Base-by-base conservation (phyloP, 306 rosid species). In the Prunus persica region DNA sequence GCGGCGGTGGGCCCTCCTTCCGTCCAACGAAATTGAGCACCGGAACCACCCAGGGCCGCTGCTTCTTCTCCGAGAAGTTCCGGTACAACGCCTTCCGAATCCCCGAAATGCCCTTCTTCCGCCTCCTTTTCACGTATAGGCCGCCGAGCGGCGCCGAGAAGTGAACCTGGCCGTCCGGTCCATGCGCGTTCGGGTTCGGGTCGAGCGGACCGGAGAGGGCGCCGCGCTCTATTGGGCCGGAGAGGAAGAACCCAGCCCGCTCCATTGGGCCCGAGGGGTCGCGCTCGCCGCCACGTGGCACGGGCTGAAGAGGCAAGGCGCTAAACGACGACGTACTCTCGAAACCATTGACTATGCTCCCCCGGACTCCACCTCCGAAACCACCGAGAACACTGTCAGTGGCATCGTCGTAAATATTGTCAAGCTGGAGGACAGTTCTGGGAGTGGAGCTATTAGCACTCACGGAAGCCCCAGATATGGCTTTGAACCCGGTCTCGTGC, bases 381-480 rank as follows among this genome's bases (percentile, higher is more conserved):
- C 82, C 86, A 22, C 82, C 85, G 38, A 55, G 47, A 1, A 74
- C 69, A 82, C 25, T 45, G 47, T 84, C 97, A 72, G 85, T 73
- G 58, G 87, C 80, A 57, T 85, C 92, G 71, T 84, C 92, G 76
- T 77, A 68, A 68, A 74, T 80, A 64, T 79, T 65, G 46, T 90
- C 96, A 0, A 89, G 77, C 84, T 88, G 91, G 73, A 90, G 85
- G 65, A 95, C 98, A 34, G 98, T 82, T 46, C 90, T 85, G 27
- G 96, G 95, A 67, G 87, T 87, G 11, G 93, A 88, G 76, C 91
- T 90, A 74, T 95, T 95, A 20, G 98, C 98, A 28, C 98, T 95
- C 5, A 92, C 96, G 18, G 98, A 89, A n/a, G 98, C 97, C 15
- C 98, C 98, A 14, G 98, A 95, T 81, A 95, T 95, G 77, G 96